Evolutionary conservation across 441 rosid species (phyloP).

Genomic region (Sinapis alba): DNA sequence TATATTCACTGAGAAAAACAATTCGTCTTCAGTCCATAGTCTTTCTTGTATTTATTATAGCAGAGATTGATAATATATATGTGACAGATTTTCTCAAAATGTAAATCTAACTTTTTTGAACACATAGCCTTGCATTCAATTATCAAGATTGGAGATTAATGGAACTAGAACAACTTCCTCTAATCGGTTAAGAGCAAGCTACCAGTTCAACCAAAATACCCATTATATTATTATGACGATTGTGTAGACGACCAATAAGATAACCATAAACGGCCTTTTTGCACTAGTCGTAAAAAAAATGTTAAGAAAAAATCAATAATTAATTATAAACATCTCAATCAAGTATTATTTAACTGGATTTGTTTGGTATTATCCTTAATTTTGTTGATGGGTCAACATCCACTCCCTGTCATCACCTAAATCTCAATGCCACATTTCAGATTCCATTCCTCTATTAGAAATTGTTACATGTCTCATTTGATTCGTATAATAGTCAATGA

Average conservation of each 20-base stretch:
- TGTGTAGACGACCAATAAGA: constrained; percentile 30
- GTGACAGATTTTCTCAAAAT: neutral
- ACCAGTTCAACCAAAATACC: constrained; percentile 39
- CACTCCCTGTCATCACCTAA: constrained; percentile 88
- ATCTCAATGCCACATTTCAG: constrained; percentile 74
- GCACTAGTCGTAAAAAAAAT: constrained; percentile 21
- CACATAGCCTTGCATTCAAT: neutral
- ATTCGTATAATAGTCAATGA: constrained; percentile 26
- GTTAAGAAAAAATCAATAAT: constrained; percentile 7
- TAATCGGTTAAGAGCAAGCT: constrained; percentile 39
- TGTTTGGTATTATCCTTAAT: constrained; percentile 79
- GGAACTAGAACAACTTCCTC: constrained; percentile 23
- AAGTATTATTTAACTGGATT: constrained; percentile 50
- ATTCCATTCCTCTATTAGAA: constrained; percentile 71
- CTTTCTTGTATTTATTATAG: neutral
- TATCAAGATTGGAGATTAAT: constrained; percentile 1
- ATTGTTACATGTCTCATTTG: constrained; percentile 30
- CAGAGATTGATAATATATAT: neutral
- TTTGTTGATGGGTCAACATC: constrained; percentile 97
- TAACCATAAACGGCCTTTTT: constrained; percentile 28
- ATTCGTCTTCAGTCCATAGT: neutral
- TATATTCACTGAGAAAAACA: neutral
- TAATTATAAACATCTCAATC: constrained; percentile 34
- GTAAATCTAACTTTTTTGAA: neutral
- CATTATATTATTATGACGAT: constrained; percentile 32